phyloP scores from a whole-genome alignment of 78 protist species.

The Chrysochromulina tobinii region DNA sequence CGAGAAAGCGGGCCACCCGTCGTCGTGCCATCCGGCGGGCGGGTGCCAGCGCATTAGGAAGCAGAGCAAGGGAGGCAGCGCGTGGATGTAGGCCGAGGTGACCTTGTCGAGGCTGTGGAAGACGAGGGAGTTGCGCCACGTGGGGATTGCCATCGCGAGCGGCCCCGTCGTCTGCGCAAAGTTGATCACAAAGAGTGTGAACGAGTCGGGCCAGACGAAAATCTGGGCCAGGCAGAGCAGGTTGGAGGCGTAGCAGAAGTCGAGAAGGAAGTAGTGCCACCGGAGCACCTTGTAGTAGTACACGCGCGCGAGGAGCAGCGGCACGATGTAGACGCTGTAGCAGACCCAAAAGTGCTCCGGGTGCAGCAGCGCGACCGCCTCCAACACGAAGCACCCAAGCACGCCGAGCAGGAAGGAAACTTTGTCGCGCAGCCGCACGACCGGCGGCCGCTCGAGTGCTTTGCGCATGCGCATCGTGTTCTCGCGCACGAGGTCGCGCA shows the following conservation, averaged over 20 bases:
- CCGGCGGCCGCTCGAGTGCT: no score
- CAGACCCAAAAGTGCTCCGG: background rate
- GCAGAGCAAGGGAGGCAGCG: background rate
- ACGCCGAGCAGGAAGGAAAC: conserved; percentile 7
- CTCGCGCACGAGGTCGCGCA: no score
- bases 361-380: background rate
- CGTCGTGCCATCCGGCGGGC: background rate
- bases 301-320: background rate
- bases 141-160: background rate
- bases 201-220: background rate
- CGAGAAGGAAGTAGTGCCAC: conserved; percentile 22
- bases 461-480: no score
- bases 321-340: background rate
- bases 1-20: background rate
- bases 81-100: conserved; percentile 23
- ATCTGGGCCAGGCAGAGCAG: background rate
- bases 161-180: conserved; percentile 1
- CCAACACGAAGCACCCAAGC: background rate
- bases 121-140: conserved; percentile 46
- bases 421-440: background rate
- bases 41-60: background rate
- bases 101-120: conserved; percentile 48
- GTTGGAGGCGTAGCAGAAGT: conserved; percentile 40
- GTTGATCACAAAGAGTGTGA: background rate
- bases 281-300: background rate